Conservation (phyloP, 495 filamentous ascomycete genomes). For the Polyplosphaeria fusca region DNA sequence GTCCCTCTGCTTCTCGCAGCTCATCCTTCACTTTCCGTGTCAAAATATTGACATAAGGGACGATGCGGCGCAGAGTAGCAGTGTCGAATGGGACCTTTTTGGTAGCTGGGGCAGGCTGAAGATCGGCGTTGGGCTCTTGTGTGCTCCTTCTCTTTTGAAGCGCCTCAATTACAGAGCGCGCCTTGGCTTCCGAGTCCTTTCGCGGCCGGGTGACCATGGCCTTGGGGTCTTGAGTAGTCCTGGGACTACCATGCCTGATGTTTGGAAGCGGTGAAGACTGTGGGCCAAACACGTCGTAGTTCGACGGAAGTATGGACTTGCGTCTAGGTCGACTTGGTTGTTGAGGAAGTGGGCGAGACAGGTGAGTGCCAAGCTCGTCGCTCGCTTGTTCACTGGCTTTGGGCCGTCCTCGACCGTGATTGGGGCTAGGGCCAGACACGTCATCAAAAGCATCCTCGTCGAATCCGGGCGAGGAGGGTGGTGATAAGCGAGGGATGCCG, state of each 20-base stretch:
- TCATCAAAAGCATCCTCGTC: conserved; percentile 42
- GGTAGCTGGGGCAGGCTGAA: conserved; percentile 48
- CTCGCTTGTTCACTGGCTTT: conserved; percentile 25
- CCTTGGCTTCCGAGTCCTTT: conserved; percentile 59
- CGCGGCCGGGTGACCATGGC: conserved; percentile 35
- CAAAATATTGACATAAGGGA: conserved; percentile 75
- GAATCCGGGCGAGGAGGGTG: conserved; percentile 41
- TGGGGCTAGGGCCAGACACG: conserved; percentile 27
- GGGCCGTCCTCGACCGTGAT: conserved; percentile 23
- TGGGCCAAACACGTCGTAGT: conserved; percentile 61
- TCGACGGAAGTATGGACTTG: conserved; percentile 32
- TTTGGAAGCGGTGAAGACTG: conserved; percentile 18
- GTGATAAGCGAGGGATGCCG: conserved; percentile 35
- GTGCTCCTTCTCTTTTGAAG: conserved; percentile 66
- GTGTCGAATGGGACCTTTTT: conserved; percentile 91
- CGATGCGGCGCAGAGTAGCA: conserved; percentile 79
- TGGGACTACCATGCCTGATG: conserved; percentile 1
- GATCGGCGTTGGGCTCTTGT: conserved; percentile 47
- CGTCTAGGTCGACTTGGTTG: conserved; percentile 25
- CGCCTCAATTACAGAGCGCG: conserved; percentile 76
- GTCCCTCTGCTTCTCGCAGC: conserved; percentile 47
- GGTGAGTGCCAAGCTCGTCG: conserved; percentile 22
- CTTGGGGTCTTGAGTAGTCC: conserved; percentile 7
- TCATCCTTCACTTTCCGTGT: conserved; percentile 77
- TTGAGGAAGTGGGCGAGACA: background rate